Evolutionary conservation across 73 alveolate genomes (phyloP), one percentile per base, ranked within the genome.

Genomic region (Urostyla sp.): DNA sequence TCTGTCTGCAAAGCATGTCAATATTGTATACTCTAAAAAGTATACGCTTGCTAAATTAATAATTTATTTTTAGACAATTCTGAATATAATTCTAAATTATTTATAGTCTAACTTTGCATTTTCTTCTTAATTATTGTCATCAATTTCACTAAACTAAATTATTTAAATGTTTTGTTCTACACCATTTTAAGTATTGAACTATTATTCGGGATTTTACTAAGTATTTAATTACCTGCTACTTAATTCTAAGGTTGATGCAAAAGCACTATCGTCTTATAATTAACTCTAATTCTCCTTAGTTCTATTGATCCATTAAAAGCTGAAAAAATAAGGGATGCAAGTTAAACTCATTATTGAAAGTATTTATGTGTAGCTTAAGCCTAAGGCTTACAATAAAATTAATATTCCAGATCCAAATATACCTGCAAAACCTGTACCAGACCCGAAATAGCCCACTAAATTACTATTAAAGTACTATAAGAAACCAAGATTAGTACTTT

Each of bases 391-490:
- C n/a, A 89, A 54, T 8, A 74, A 30, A 4, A 92, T 87, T 31
- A 83, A 58, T 32, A 66, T 66, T 0, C 96, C 95, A 26, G 95
- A 77, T 8, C 96, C 98, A 67, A 88, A 92, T 27, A 91, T 75
- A 13, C 98, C 98, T 36, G 98, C 98, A 75, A 90, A 90, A 5
- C 98, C 98, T 30, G 96, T 92, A 30, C 98, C 98, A 5, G 89
- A 78, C 0, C 82, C 40, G 32, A 78, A 78, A 0, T 7, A 51
- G 4, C 89, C 89, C 3, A 78, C 89, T 1, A 35, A 38, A 10
- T 23, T 40, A 34, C 82, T 60, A 32, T 80, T 80, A 38, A 78
- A 63, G 43, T 58, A 72, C 30, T 78, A 44, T 0, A 37, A 26
- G 23, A 61, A 61, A 6, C 89, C 89, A 3, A 78, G 74, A 18